Conservation (phyloP, 371 early-diverging fungal genomes). For the Agmasoma carcini region DNA sequence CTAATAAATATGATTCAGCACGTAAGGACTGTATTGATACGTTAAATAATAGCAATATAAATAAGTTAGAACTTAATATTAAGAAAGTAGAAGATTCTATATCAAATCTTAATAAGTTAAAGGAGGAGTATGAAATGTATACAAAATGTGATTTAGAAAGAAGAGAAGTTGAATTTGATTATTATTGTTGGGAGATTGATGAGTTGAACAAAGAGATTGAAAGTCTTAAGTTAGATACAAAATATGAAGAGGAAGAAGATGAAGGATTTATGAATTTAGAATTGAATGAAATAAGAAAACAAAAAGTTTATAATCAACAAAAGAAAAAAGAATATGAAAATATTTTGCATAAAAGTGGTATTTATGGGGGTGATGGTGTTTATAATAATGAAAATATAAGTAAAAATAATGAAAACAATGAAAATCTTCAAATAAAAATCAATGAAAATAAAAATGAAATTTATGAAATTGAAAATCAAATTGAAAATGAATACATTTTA, state of each 20-base stretch:
- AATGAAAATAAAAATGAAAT: constrained; percentile 3
- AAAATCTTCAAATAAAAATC: background rate
- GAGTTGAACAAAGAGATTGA: constrained; percentile 55
- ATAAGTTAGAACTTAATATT: constrained; percentile 72
- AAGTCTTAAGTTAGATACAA: constrained; percentile 27
- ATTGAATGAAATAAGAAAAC: background rate
- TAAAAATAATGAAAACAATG: background rate
- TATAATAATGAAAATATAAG: background rate
- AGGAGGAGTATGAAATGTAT: constrained; percentile 59
- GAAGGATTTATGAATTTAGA: constrained; percentile 51
- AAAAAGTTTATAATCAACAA: background rate
- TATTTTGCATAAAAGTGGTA: too few relatives aligned
- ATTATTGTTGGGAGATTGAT: constrained; percentile 56
- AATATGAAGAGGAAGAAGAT: constrained; percentile 49
- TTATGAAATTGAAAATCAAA: background rate
- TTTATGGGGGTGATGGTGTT: too few relatives aligned
- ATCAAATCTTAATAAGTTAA: constrained; percentile 72
- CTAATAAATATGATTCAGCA: constrained; percentile 82
- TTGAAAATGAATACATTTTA: background rate
- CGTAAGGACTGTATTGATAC: constrained; percentile 69
- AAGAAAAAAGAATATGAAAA: too few relatives aligned
- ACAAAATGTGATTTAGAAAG: constrained; percentile 52
- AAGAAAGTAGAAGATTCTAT: constrained; percentile 71
- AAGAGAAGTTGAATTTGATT: constrained; percentile 52
- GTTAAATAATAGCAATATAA: constrained; percentile 62